Conservation (phyloP, 768 basidiomycete genomes). For the Macrolepiota albuminosa region DNA sequence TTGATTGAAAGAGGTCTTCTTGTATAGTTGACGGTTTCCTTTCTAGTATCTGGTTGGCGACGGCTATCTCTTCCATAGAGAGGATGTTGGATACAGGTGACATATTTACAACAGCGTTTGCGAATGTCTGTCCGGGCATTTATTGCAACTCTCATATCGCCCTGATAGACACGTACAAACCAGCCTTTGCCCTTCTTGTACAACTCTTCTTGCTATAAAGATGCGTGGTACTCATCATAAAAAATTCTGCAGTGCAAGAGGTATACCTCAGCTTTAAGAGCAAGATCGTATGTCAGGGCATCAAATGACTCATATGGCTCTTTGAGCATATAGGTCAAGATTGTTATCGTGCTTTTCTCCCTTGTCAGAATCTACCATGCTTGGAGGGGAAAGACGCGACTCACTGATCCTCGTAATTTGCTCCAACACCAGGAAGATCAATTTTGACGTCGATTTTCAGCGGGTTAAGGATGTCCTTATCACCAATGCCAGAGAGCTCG, state of each 20-base stretch:
- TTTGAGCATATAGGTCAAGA: constrained; percentile 26
- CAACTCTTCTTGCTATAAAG: constrained; percentile 22
- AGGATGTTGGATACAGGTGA: constrained; percentile 23
- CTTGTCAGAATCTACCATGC: not conserved
- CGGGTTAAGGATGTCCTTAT: constrained; percentile 14
- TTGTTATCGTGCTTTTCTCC: constrained; percentile 20
- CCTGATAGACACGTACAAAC: constrained; percentile 17
- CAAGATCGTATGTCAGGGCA: constrained; percentile 23
- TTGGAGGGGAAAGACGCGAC: not conserved
- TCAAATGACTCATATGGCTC: constrained; percentile 25
- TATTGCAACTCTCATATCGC: not conserved
- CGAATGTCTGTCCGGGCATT: constrained; percentile 22
- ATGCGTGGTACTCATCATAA: no score
- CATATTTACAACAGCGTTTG: constrained; percentile 24
- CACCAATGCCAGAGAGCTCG: constrained; percentile 30
- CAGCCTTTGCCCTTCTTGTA: constrained; percentile 24
- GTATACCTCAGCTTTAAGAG: constrained; percentile 22
- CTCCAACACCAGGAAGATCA: constrained; percentile 28
- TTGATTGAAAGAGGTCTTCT: constrained; percentile 22
- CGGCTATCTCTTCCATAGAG: constrained; percentile 17
- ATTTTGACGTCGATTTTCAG: constrained; percentile 23
- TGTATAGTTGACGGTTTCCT: constrained; percentile 24
- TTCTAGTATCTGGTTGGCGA: constrained; percentile 18
- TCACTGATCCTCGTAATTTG: constrained; percentile 31
- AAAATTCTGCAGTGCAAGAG: not conserved